Evolutionary conservation across 495 filamentous ascomycete species (phyloP), one percentile per base, ranked within the genome.

Genomic region (Penicillium steckii): DNA sequence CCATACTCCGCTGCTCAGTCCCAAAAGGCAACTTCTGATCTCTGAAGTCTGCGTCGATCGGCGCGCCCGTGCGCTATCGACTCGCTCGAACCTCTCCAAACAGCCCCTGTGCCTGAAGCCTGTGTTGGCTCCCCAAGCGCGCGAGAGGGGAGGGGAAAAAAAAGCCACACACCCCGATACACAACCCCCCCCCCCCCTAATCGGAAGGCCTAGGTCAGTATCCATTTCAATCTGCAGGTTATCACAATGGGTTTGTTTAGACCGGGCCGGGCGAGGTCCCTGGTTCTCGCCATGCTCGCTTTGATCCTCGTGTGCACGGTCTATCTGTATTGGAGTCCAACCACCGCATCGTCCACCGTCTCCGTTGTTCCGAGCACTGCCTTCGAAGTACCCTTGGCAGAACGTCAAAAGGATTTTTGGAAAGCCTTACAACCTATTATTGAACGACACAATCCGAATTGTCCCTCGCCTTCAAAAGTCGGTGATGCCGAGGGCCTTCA

Each of bases 351-450:
- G 12, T 64, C 68, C 26, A 65, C 69, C 15, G 69, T 68, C 40
- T 71, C 68, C 32, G 61, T 69, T 19, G 65, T 72, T 15, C 69
- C 69, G 6, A 66, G 62, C 48, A 72, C 71, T 1, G 68, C 64
- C 23, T 71, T 72, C 52, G 67, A 72, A 52, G 69, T 70, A 4
- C 69, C 69, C 10, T 55, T 72, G 4, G 32, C 52, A 8, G 65
- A 72, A 59, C 71, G 71, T 19, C 71, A 74, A 30, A 67, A 63
- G 48, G 64, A 62, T 43, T 74, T 74, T 41, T 74, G 71, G 71
- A 74, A 69, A 33, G 63, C 54, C 13, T 61, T 74, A 44, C 61
- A 65, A 15, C 65, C 68, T 12, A 60, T 74, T 15, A 53, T 74
- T 43, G 56, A 69, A 54, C 59, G 55, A 25, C 56, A 72, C 44